These are phyloP conservation scores for Auricularia cornea DNA, from an alignment of 768 basidiomycete species.

Conservation along the genomic window DNA sequence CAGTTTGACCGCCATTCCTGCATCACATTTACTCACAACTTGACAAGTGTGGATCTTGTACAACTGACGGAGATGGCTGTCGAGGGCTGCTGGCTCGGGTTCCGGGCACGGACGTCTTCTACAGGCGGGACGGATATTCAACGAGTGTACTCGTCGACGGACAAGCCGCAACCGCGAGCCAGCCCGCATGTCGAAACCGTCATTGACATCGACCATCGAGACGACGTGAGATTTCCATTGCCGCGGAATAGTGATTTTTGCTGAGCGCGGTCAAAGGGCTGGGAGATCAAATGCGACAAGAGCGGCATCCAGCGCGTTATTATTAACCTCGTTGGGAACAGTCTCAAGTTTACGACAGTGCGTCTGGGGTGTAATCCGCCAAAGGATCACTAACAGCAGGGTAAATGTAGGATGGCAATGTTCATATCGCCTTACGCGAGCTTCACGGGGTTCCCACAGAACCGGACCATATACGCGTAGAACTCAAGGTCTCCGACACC, in stretches of 20 bases:
- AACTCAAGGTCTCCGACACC: slow-evolving; percentile 79
- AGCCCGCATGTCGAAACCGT: slow-evolving; percentile 70
- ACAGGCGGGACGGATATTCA: slow-evolving; percentile 76
- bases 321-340: slow-evolving; percentile 94
- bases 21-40: not conserved
- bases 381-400: not conserved
- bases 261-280: slow-evolving; percentile 46
- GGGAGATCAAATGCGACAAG: slow-evolving; percentile 82
- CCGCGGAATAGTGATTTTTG: not conserved
- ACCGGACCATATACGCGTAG: slow-evolving; percentile 59
- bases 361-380: too few species aligned
- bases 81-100: slow-evolving; percentile 91
- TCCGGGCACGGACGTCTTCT: slow-evolving; percentile 67
- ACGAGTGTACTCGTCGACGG: slow-evolving; percentile 83
- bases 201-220: slow-evolving; percentile 71
- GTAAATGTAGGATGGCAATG: slow-evolving; percentile 61
- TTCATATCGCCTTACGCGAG: slow-evolving; percentile 77
- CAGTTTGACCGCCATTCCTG: not conserved
- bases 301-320: slow-evolving; percentile 85
- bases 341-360: slow-evolving; percentile 84
- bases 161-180: slow-evolving; percentile 29
- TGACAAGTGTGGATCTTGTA: slow-evolving; percentile 59
- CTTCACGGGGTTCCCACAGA: slow-evolving; percentile 38
- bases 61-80: slow-evolving; percentile 82
- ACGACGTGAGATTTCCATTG: slow-evolving; percentile 41